Evolutionary conservation across 2,329 filamentous ascomycete genomes (phyloP), one percentile per base, ranked within the genome.

Genomic region (Calonectria henricotiae): DNA sequence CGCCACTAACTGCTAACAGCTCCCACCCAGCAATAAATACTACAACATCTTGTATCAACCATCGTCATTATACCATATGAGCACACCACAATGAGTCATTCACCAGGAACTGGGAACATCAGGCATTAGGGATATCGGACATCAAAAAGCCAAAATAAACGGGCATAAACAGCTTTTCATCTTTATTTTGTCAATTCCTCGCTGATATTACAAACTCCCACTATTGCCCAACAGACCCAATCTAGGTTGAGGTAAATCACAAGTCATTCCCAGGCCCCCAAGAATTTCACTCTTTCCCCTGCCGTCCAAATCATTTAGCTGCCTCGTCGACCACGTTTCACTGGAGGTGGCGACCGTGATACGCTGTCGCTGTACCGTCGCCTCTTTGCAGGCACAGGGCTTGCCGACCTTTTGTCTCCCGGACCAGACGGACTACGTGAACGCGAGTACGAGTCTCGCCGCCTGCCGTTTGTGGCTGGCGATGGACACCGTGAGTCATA

Each of bases 331-430:
- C 78, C 79, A 44, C 78, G 79, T 68, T 81, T 80, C 73, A 78
- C 70, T 11, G 79, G 79, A 9, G 79, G 78, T 41, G 79, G 79
- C 30, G 79, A 81, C 55, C 76, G 70, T 23, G 79, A 81, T 25
- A 77, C 69, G 65, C 79, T 81, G 49, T 79, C 78, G 55, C 78
- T 81, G 63, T 80, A 75, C 30, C 77, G 75, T 71, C 79, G 79
- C 60, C 78, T 78, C 76, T 80, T 80, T 9, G 72, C 68, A 3
- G 78, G 74, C 43, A 73, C 72, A 17, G 79, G 78, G 44, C 79
- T 80, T 37, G 68, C 68, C 20, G 78, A 74, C 46, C 60, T 69
- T 49, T 47, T 75, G 23, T 65, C 72, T 49, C 70, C 69, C 6
- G 72, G 75, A 41, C 64, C 67, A 3, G 73, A 73, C 3, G 78